Conservation (phyloP, 2,329 filamentous ascomycete genomes). For the Neopestalotiopsis sp. region DNA sequence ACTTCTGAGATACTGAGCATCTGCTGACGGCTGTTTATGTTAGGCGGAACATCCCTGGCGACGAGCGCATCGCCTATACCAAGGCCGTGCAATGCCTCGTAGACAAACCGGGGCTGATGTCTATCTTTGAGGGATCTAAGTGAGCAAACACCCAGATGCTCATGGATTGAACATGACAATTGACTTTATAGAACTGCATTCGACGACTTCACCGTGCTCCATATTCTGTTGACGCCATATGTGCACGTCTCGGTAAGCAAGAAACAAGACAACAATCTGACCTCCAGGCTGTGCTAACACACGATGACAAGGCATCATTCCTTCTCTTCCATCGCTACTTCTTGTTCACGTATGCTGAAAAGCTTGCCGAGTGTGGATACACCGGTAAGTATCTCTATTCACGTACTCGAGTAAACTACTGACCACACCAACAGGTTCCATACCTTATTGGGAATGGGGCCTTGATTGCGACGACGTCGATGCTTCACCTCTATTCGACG, state of each 20-base stretch:
- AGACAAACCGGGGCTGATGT: conserved; percentile 30
- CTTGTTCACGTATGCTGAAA: conserved; percentile 40
- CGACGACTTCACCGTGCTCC: conserved; percentile 36
- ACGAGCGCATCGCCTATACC: conserved; percentile 30
- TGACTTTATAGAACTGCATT: conserved; percentile 28
- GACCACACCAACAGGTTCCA: conserved; percentile 10
- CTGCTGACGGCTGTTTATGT: background rate
- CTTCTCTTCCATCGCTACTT: conserved; percentile 43
- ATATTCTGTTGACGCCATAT: conserved; percentile 33
- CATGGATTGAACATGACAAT: background rate
- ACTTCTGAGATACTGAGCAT: background rate
- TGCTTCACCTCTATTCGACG: conserved; percentile 50
- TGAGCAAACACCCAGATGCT: conserved; percentile 13
- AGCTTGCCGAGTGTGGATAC: conserved; percentile 41
- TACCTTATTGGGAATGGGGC: conserved; percentile 46
- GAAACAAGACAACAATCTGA: no score
- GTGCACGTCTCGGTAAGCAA: conserved; percentile 36
- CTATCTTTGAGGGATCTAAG: conserved; percentile 33
- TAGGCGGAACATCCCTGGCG: conserved; percentile 32
- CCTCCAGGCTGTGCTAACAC: background rate
- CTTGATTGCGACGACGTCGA: conserved; percentile 40
- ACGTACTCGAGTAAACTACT: background rate
- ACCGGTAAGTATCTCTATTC: conserved; percentile 35
- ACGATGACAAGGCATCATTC: conserved; percentile 36
- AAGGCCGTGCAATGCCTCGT: conserved; percentile 36